Conservation (phyloP, 2,329 filamentous ascomycete genomes). For the Aspergillus piperis region DNA sequence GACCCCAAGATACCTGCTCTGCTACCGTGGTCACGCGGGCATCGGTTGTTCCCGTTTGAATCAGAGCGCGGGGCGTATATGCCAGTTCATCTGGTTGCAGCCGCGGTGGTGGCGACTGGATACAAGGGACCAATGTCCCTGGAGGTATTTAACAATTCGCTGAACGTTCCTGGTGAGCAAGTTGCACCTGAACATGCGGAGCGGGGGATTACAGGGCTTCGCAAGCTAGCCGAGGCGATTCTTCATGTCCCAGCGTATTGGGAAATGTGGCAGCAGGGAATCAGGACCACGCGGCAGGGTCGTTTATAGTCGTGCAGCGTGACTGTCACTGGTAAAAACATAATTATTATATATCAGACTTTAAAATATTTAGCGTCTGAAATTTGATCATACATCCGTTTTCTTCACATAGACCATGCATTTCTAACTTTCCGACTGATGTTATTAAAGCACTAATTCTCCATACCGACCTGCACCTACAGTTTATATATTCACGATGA, state of each 20-base stretch:
- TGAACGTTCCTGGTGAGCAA: slow-evolving; percentile 22
- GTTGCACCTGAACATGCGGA: slow-evolving; percentile 28
- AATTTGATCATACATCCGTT: no score
- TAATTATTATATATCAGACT: no score
- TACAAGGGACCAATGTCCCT: slow-evolving; percentile 34
- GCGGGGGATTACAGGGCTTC: slow-evolving; percentile 26
- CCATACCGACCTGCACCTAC: no score
- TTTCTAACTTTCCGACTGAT: no score
- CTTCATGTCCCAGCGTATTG: slow-evolving; percentile 27
- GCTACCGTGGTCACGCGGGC: slow-evolving; percentile 35
- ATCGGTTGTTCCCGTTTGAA: slow-evolving; percentile 35
- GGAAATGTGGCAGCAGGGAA: slow-evolving; percentile 9
- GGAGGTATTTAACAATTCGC: slow-evolving; percentile 37
- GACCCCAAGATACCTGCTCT: slow-evolving; percentile 27
- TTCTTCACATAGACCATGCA: no score
- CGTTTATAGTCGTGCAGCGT: neutral
- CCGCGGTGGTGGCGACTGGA: slow-evolving; percentile 35
- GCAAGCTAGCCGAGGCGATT: slow-evolving; percentile 19
- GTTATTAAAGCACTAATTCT: no score
- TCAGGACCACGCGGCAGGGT: neutral
- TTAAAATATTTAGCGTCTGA: no score
- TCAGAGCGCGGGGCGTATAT: slow-evolving; percentile 31
- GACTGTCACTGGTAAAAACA: no score
- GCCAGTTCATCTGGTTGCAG: slow-evolving; percentile 34
- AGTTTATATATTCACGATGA: no score